These are phyloP conservation scores for Colletotrichum agaves DNA, from an alignment of 2,329 filamentous ascomycete genomes.

Conservation along the genomic window DNA sequence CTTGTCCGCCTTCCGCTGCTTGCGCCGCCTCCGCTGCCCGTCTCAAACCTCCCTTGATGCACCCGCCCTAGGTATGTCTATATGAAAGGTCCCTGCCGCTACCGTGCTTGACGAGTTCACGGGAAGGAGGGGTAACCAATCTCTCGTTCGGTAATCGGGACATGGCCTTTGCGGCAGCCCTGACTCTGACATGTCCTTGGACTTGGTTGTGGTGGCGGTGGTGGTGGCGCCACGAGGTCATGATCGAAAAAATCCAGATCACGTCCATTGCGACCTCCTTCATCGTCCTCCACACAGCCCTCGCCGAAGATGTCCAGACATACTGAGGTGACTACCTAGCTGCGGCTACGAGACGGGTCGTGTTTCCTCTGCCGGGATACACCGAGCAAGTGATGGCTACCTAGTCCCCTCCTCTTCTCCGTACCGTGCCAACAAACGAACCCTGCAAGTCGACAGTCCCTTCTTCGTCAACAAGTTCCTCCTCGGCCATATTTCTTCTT, in stretches of 20 bases:
- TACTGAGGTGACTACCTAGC: not conserved
- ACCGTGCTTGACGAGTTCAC: not conserved
- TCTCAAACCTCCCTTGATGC: not conserved
- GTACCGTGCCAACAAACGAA: not conserved
- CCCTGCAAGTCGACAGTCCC: not conserved
- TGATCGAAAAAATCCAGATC: not conserved
- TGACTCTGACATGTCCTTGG: not conserved
- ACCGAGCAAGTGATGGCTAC: not conserved
- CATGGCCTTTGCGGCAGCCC: conserved; percentile 1
- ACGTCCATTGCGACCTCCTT: not conserved
- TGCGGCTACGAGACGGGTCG: not conserved
- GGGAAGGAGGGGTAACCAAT: conserved; percentile 4
- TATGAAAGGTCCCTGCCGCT: conserved; percentile 22
- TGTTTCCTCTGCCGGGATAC: conserved; percentile 4
- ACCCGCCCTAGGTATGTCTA: conserved; percentile 6
- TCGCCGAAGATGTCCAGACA: not conserved
- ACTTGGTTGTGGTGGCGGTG: not conserved
- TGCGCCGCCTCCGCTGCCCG: not conserved
- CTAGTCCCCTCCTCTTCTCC: not conserved
- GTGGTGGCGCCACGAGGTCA: conserved; percentile 4
- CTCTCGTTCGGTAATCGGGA: not conserved
- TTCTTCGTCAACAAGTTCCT: not conserved
- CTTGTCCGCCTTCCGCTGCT: not conserved
- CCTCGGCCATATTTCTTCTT: conserved; percentile 24
- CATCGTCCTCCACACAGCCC: not conserved